phyloP scores from a whole-genome alignment of 164 flowering plant genomes.

The Vitis cinerea region DNA sequence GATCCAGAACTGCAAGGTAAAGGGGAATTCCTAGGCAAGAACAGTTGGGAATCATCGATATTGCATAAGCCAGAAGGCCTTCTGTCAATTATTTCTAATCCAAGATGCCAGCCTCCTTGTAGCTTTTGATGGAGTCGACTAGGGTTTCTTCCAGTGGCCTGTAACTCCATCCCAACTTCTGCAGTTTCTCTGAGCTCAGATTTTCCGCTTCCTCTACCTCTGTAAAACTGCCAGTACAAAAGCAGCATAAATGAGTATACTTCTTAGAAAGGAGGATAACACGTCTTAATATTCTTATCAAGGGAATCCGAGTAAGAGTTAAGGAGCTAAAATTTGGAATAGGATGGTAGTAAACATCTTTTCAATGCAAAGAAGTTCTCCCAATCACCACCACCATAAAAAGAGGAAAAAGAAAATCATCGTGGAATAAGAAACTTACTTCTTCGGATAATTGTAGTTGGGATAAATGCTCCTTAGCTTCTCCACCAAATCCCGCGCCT shows the following conservation, averaged over 20 bases:
- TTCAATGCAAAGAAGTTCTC: too few relatives aligned
- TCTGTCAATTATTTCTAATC: constrained; percentile 7
- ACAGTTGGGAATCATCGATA: too few relatives aligned
- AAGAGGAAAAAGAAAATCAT: neutral
- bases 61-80: constrained; percentile 9
- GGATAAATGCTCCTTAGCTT: constrained; percentile 49
- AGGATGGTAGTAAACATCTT: too few relatives aligned
- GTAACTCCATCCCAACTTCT: constrained; percentile 48
- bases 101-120: constrained; percentile 30
- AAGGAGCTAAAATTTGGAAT: too few relatives aligned
- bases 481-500: constrained; percentile 29
- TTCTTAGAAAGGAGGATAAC: too few relatives aligned
- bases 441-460: constrained; percentile 40
- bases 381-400: too few relatives aligned
- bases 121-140: constrained; percentile 35
- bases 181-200: constrained; percentile 31
- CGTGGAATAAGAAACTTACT: constrained; percentile 15
- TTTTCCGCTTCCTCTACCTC: constrained; percentile 12
- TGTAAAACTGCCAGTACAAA: constrained; percentile 23
- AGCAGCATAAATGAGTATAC: neutral
- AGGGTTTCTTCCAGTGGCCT: constrained; percentile 50
- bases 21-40: too few relatives aligned
- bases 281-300: too few relatives aligned
- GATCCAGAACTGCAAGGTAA: too few relatives aligned
- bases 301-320: too few relatives aligned